Evolutionary conservation across 306 rosid species (phyloP).

Genomic region (Lathyrus oleraceus): DNA sequence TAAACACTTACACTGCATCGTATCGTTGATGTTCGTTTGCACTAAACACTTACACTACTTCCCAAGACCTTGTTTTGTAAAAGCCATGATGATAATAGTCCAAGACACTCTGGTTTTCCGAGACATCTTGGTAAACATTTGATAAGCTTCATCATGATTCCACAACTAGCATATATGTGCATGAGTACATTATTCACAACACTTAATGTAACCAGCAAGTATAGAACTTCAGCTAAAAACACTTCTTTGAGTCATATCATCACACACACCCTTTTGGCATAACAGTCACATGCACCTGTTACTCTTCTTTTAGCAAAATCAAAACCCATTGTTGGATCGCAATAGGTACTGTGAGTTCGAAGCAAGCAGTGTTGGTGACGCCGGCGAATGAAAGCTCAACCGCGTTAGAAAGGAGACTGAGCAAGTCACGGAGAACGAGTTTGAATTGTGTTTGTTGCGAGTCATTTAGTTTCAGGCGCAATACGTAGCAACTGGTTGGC

Average conservation of each 20-base stretch:
- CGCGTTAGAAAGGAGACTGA: conserved; percentile 41
- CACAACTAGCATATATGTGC: conserved; percentile 80
- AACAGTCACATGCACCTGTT: no score
- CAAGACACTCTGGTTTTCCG: conserved; percentile 61
- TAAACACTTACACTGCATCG: no score
- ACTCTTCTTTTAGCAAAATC: no score
- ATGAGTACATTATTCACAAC: conserved; percentile 63
- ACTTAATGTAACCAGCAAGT: conserved; percentile 57
- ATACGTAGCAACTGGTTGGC: conserved; percentile 95
- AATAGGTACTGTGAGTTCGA: not conserved
- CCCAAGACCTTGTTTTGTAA: conserved; percentile 69
- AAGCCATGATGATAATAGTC: conserved; percentile 70
- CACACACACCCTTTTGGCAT: no score
- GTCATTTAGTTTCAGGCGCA: conserved; percentile 81
- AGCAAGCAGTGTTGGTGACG: not conserved
- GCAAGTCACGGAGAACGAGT: conserved; percentile 79
- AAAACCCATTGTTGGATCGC: not conserved
- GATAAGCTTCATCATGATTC: conserved; percentile 55
- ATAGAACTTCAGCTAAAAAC: conserved; percentile 68
- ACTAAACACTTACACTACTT: not conserved
- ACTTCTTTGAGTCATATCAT: conserved; percentile 56
- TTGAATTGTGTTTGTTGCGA: conserved; percentile 50
- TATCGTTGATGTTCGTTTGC: no score
- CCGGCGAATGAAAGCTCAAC: no score
- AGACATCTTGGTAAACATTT: conserved; percentile 57